A percentile compares a stretch with the other conserved stretches of the same genome.
phyloP scores from a whole-genome alignment of 2,329 filamentous ascomycete species.

The Cyanodermella asteris region DNA sequence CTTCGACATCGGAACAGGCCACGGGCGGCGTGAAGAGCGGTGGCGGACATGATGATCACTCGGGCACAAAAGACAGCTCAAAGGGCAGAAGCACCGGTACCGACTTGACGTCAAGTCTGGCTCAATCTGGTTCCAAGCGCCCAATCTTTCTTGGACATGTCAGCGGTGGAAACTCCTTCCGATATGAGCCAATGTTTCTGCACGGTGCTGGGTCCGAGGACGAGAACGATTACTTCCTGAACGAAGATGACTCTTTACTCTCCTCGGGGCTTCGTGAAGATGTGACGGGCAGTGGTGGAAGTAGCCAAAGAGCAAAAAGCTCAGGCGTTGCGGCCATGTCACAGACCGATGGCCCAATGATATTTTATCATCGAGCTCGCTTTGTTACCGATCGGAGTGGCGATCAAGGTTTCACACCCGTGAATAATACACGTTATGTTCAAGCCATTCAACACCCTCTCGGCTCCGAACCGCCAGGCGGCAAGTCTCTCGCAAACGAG shows the following conservation, averaged over 20 bases:
- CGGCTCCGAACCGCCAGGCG: conserved; percentile 1
- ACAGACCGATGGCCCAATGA: conserved; percentile 49
- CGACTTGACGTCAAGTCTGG: conserved; percentile 1
- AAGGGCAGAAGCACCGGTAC: conserved; percentile 2
- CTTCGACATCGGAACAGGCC: neutral
- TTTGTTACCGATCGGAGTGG: conserved; percentile 56
- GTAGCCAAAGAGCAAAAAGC: conserved; percentile 23
- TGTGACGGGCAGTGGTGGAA: conserved; percentile 16
- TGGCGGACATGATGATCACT: conserved; percentile 1
- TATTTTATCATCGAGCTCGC: conserved; percentile 59
- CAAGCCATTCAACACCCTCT: conserved; percentile 3
- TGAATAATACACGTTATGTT: conserved; percentile 5
- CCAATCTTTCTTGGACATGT: conserved; percentile 12
- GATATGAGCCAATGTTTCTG: conserved; percentile 42
- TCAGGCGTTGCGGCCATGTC: conserved; percentile 23
- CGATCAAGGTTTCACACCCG: conserved; percentile 6
- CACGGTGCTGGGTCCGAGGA: conserved; percentile 20
- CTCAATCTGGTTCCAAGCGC: conserved; percentile 1
- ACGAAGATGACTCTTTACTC: conserved; percentile 25
- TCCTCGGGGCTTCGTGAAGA: conserved; percentile 24
- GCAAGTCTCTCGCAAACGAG: neutral
- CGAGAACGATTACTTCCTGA: conserved; percentile 18
- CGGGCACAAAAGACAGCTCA: conserved; percentile 1
- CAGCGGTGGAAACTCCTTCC: conserved; percentile 25
- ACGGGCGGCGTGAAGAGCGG: conserved; percentile 1